Conservation (phyloP, 176 grass and related monocot genomes). For the Avena insularis region DNA sequence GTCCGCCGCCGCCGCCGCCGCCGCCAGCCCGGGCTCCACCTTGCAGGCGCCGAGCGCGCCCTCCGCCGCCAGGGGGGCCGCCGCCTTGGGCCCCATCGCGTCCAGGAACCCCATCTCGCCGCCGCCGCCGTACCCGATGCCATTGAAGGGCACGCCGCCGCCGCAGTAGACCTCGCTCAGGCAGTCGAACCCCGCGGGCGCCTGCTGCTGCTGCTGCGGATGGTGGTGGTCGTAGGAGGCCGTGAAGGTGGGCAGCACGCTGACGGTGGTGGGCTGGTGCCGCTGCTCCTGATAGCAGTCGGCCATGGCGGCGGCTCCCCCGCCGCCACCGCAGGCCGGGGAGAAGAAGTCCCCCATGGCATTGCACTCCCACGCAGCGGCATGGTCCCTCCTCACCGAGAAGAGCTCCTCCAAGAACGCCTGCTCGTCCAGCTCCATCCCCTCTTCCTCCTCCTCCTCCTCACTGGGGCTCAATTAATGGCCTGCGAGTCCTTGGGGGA, state of each 20-base stretch:
- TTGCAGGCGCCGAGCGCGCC: conserved; percentile 63
- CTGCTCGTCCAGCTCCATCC: conserved; percentile 92
- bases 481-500: neutral
- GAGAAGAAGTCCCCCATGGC: conserved; percentile 87
- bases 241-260: conserved; percentile 67
- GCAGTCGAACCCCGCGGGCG: conserved; percentile 69
- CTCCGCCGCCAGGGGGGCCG: conserved; percentile 31
- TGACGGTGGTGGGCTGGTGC: conserved; percentile 49
- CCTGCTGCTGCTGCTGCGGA: conserved; percentile 7
- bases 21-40: conserved; percentile 66
- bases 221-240: conserved; percentile 54
- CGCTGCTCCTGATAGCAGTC: conserved; percentile 83
- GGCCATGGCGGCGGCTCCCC: conserved; percentile 14
- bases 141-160: conserved; percentile 42
- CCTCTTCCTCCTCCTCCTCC: neutral
- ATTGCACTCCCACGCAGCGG: conserved; percentile 63
- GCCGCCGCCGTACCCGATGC: conserved; percentile 27
- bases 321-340: conserved; percentile 24
- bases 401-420: conserved; percentile 91
- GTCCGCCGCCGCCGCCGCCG: conserved; percentile 28
- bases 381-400: conserved; percentile 65
- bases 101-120: conserved; percentile 65
- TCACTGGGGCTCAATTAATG: neutral
- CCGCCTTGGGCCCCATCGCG: conserved; percentile 40
- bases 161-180: conserved; percentile 70